Conservation (phyloP, 495 filamentous ascomycete genomes). For the Podospora fimiseda region DNA sequence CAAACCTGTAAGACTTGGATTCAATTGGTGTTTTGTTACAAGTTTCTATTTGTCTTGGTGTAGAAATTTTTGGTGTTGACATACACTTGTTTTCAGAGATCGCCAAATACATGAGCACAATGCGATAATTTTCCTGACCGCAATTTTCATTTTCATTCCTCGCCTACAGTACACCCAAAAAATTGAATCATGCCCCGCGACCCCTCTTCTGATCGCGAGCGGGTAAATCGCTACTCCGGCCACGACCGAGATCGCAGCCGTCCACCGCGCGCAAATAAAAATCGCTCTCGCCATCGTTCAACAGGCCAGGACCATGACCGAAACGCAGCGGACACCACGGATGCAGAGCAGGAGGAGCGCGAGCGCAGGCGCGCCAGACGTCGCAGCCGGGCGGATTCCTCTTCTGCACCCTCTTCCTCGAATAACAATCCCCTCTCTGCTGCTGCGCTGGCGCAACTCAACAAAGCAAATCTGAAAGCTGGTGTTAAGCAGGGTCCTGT, state of each 20-base stretch:
- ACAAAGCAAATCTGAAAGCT: slow-evolving; percentile 46
- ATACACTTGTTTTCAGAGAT: not conserved
- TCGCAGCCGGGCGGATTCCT: not conserved
- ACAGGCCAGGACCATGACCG: not conserved
- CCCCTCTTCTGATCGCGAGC: slow-evolving; percentile 5
- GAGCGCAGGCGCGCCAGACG: not conserved
- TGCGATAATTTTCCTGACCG: not conserved
- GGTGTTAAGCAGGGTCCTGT: slow-evolving; percentile 1
- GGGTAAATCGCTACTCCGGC: not conserved
- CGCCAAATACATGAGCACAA: slow-evolving; percentile 3
- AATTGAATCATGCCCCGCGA: slow-evolving; percentile 12
- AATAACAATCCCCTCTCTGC: slow-evolving; percentile 38
- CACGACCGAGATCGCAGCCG: not conserved
- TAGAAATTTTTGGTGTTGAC: too few relatives aligned
- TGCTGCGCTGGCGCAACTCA: slow-evolving; percentile 55
- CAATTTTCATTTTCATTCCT: not conserved
- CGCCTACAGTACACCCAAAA: not conserved
- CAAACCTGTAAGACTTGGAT: not conserved
- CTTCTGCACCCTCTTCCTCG: slow-evolving; percentile 4
- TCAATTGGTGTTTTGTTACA: not conserved
- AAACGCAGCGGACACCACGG: not conserved
- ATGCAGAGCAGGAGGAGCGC: slow-evolving; percentile 2
- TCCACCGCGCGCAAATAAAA: not conserved
- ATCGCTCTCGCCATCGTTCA: not conserved
- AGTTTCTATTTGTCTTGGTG: too few relatives aligned